phyloP scores from a whole-genome alignment of 345 rosid genomes.

The Populus euphratica region DNA sequence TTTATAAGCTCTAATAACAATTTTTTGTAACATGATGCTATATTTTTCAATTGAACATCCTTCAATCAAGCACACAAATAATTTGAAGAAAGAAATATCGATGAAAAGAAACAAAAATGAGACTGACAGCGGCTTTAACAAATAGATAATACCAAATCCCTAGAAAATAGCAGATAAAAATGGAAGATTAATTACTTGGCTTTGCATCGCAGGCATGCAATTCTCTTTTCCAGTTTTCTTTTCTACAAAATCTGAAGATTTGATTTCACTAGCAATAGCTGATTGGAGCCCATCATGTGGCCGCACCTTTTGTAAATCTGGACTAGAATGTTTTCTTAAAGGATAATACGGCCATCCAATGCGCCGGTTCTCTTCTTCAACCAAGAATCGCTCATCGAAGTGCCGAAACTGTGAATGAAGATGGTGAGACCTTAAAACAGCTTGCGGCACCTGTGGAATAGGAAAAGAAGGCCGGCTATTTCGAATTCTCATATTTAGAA shows the following conservation, averaged over 20 bases:
- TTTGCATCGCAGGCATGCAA: slow-evolving; percentile 10
- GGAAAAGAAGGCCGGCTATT: slow-evolving; percentile 25
- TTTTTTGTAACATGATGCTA: background rate
- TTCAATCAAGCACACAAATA: background rate
- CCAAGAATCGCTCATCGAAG: slow-evolving; percentile 23
- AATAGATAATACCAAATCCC: background rate
- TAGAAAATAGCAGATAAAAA: background rate
- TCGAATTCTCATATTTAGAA: slow-evolving; percentile 24
- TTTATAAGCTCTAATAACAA: background rate
- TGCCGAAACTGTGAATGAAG: background rate
- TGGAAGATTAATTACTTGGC: slow-evolving; percentile 12
- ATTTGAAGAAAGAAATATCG: background rate
- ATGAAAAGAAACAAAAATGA: background rate
- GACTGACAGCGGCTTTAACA: background rate
- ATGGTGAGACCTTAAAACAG: background rate
- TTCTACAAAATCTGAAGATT: background rate
- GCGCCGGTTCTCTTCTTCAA: slow-evolving; percentile 22
- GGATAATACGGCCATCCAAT: slow-evolving; percentile 24
- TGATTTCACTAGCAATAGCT: background rate
- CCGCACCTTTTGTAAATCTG: background rate
- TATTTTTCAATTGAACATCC: background rate
- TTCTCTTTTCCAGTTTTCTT: background rate
- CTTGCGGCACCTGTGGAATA: slow-evolving; percentile 1
- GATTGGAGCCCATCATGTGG: background rate
- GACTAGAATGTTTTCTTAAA: slow-evolving; percentile 1